Evolutionary conservation across 2,329 filamentous ascomycete species (phyloP).

Genomic region (Talaromyces pinophilus): DNA sequence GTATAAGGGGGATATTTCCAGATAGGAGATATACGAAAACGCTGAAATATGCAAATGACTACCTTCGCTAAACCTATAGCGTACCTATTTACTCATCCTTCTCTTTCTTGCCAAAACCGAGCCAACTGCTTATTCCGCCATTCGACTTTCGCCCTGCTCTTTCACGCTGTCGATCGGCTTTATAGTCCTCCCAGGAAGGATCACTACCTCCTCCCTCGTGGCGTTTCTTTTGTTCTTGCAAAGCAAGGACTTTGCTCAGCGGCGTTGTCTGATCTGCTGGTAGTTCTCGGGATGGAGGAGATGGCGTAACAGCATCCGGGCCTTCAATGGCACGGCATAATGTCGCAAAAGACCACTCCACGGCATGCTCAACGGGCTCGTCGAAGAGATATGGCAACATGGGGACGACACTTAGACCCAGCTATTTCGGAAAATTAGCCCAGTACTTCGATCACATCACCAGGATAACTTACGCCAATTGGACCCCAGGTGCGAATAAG

Average conservation of each 20-base stretch:
- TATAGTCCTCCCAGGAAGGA: constrained; percentile 40
- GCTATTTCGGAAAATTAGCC: constrained; percentile 38
- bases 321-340: constrained; percentile 74
- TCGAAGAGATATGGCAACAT: constrained; percentile 85
- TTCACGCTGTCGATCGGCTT: constrained; percentile 32
- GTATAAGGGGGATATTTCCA: constrained; percentile 7
- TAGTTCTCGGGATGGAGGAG: constrained; percentile 31
- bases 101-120: constrained; percentile 24
- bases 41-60: constrained; percentile 5
- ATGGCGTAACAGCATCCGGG: constrained; percentile 53
- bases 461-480: constrained; percentile 69
- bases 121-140: constrained; percentile 26
- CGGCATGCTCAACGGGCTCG: constrained; percentile 85
- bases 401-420: constrained; percentile 72
- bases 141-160: constrained; percentile 32
- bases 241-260: constrained; percentile 28
- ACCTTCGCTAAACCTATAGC: background rate
- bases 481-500: constrained; percentile 81
- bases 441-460: background rate
- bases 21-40: constrained; percentile 12
- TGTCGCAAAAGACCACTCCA: constrained; percentile 87
- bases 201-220: constrained; percentile 20
- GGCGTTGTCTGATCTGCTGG: constrained; percentile 26
- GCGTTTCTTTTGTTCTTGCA: constrained; percentile 27
- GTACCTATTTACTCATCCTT: constrained; percentile 20